A percentile compares a stretch with the other conserved stretches of the same genome.
These are phyloP conservation scores for Lentinula detonsa DNA, from an alignment of 768 basidiomycete species.

Conservation along the genomic window DNA sequence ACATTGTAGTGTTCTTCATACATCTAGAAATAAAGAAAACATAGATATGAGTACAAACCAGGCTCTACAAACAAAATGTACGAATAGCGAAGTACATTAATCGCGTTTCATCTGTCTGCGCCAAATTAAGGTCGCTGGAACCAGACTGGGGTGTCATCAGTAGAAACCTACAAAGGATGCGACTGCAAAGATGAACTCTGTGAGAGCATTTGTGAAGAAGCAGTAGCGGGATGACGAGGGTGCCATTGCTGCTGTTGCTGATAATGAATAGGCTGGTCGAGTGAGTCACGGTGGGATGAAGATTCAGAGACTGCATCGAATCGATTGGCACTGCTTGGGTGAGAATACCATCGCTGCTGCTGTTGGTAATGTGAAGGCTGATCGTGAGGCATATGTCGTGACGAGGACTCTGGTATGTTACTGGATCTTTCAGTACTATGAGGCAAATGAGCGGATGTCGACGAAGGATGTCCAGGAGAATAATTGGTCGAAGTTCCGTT, in stretches of 20 bases:
- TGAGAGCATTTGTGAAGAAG: background rate
- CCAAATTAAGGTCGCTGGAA: background rate
- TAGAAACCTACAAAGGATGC: background rate
- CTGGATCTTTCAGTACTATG: conserved; percentile 2
- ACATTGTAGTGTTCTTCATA: background rate
- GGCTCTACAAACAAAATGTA: background rate
- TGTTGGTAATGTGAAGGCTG: background rate
- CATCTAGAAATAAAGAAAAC: background rate
- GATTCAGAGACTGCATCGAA: background rate
- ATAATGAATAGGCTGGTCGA: background rate
- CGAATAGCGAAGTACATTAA: background rate
- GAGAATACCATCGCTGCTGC: background rate
- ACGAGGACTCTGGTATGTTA: background rate
- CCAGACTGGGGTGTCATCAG: background rate
- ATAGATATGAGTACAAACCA: background rate
- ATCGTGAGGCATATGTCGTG: background rate
- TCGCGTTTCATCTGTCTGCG: background rate
- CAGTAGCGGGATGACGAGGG: background rate
- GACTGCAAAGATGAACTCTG: background rate
- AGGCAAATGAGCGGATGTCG: background rate
- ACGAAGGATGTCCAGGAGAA: background rate
- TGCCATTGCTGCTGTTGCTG: conserved; percentile 4
- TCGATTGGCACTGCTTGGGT: background rate
- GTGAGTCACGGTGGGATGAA: background rate
- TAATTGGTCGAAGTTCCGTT: background rate